Conservation (phyloP, 2,329 filamentous ascomycete species). For the Scorias spongiosa region DNA sequence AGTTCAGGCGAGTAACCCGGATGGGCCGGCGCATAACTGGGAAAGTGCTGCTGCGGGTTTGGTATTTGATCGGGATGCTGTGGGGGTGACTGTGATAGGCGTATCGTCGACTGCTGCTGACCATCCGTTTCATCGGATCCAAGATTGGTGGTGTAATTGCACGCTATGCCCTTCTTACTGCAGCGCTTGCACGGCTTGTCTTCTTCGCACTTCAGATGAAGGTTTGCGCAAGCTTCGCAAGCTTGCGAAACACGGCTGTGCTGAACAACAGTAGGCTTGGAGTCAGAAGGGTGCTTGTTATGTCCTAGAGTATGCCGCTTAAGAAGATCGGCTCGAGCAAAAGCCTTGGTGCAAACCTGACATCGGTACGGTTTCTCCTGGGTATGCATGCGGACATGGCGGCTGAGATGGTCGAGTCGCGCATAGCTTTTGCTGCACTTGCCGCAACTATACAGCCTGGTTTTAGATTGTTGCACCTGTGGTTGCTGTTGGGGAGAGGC, state of each 20-base stretch:
- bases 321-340: slow-evolving; percentile 34
- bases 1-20: neutral
- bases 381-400: slow-evolving; percentile 36
- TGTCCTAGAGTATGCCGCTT: slow-evolving; percentile 36
- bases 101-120: slow-evolving; percentile 4
- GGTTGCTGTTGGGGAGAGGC: neutral
- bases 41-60: slow-evolving; percentile 9
- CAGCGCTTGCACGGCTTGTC: slow-evolving; percentile 39
- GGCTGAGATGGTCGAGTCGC: slow-evolving; percentile 37
- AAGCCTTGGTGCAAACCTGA: slow-evolving; percentile 30
- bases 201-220: slow-evolving; percentile 40
- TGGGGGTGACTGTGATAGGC: neutral
- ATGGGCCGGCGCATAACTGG: neutral
- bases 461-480: slow-evolving; percentile 3
- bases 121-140: slow-evolving; percentile 6
- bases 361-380: slow-evolving; percentile 32
- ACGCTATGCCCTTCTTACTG: slow-evolving; percentile 32
- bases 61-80: slow-evolving; percentile 2
- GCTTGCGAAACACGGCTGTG: slow-evolving; percentile 32
- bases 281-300: slow-evolving; percentile 18
- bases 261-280: slow-evolving; percentile 16
- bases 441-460: slow-evolving; percentile 33
- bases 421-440: slow-evolving; percentile 38
- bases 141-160: slow-evolving; percentile 20
- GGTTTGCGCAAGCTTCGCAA: slow-evolving; percentile 36